These are phyloP conservation scores for Suhomyces kilbournensis DNA, from an alignment of 805 yeast genomes.

Conservation along the genomic window DNA sequence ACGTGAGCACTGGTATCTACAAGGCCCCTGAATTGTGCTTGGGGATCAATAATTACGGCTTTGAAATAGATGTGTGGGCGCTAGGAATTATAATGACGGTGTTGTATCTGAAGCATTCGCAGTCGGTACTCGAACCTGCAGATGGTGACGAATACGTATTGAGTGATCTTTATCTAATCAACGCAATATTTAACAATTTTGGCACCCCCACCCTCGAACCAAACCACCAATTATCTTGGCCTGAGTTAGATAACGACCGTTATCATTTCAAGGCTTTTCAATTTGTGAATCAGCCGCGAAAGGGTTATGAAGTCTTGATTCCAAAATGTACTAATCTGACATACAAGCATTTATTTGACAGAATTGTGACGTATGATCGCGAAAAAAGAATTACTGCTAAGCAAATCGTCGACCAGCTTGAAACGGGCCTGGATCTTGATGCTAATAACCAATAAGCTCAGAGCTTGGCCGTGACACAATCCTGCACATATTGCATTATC, in stretches of 20 bases:
- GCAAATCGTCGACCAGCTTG: background rate
- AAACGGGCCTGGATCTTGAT: background rate
- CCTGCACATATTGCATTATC: background rate
- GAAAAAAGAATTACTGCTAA: background rate
- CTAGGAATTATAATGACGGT: constrained; percentile 60
- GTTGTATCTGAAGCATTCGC: constrained; percentile 37
- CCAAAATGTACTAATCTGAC: constrained; percentile 29
- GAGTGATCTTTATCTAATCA: constrained; percentile 60
- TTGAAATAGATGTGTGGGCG: constrained; percentile 69
- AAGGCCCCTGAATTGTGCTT: constrained; percentile 74
- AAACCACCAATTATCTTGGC: constrained; percentile 28
- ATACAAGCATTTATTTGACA: background rate
- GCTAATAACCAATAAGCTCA: background rate
- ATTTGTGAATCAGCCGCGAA: constrained; percentile 13
- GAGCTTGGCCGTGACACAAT: background rate
- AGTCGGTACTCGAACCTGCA: constrained; percentile 30
- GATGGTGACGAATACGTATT: constrained; percentile 37
- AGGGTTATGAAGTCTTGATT: constrained; percentile 22
- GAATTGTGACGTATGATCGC: constrained; percentile 7
- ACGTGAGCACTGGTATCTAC: constrained; percentile 63
- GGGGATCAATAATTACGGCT: constrained; percentile 52
- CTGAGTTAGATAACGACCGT: constrained; percentile 28
- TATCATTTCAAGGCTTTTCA: constrained; percentile 29
- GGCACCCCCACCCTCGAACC: constrained; percentile 52
- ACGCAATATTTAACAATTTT: constrained; percentile 50